Percentiles rank a stretch among this genome's conserved stretches.
Evolutionary conservation across 495 filamentous ascomycete species (phyloP).

Genomic region (Usnea hakonensis): DNA sequence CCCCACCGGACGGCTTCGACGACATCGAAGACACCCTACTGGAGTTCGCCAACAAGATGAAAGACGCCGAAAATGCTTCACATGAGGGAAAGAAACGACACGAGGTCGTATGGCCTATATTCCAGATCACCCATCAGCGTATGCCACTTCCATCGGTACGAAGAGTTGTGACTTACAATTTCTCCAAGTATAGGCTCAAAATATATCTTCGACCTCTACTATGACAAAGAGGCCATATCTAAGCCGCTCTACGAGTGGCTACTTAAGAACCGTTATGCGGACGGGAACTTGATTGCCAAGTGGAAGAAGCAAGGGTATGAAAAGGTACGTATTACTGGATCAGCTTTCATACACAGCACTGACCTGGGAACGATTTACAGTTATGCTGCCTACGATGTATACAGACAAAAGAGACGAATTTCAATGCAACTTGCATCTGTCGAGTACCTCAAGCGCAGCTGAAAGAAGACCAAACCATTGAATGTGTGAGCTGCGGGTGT

Average conservation of each 20-base stretch:
- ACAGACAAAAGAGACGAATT: slow-evolving; percentile 98
- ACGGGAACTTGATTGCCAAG: slow-evolving; percentile 91
- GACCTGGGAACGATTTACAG: slow-evolving; percentile 31
- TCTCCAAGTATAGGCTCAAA: slow-evolving; percentile 47
- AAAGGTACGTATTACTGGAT: slow-evolving; percentile 54
- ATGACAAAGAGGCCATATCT: slow-evolving; percentile 91
- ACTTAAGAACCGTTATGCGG: slow-evolving; percentile 92
- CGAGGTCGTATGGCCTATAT: slow-evolving; percentile 92
- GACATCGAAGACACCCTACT: slow-evolving; percentile 96
- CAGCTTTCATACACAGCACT: not conserved
- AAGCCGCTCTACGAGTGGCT: slow-evolving; percentile 91
- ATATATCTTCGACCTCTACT: slow-evolving; percentile 98
- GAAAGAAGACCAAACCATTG: slow-evolving; percentile 81
- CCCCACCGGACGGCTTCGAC: slow-evolving; percentile 89
- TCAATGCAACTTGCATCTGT: slow-evolving; percentile 95
- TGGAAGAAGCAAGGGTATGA: slow-evolving; percentile 99
- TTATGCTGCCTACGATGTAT: slow-evolving; percentile 93
- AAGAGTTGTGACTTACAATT: slow-evolving; percentile 2
- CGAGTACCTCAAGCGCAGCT: slow-evolving; percentile 87
- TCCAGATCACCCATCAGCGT: slow-evolving; percentile 95
- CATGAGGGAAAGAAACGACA: slow-evolving; percentile 75
- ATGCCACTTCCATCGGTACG: slow-evolving; percentile 28
- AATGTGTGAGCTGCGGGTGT: slow-evolving; percentile 96
- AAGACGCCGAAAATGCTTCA: slow-evolving; percentile 81
- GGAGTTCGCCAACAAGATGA: slow-evolving; percentile 97